Percentiles rank a stretch among this genome's conserved stretches.
These are phyloP conservation scores for Magnaporthiopsis incrustans DNA, from an alignment of 2,329 filamentous ascomycete species.

Conservation along the genomic window DNA sequence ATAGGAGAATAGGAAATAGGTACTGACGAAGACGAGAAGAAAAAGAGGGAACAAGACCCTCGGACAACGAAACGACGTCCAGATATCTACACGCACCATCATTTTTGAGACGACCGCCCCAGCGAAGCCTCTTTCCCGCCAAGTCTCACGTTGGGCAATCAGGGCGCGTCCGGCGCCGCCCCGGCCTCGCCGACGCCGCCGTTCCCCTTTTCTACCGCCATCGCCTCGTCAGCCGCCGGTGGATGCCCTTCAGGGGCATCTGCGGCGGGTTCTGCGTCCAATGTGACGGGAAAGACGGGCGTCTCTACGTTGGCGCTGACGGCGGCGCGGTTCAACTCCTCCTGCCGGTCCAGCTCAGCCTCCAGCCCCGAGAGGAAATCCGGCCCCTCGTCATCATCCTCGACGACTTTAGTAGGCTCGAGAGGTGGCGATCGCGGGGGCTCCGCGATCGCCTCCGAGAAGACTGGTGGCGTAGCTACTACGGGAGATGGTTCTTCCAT, in stretches of 20 bases:
- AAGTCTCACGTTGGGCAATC: not conserved
- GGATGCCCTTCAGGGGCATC: not conserved
- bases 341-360: slow-evolving; percentile 5
- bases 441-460: not conserved
- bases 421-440: slow-evolving; percentile 4
- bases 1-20: not conserved
- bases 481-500: not conserved
- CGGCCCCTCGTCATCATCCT: slow-evolving; percentile 4
- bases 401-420: not conserved
- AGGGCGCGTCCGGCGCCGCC: not conserved
- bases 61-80: not conserved
- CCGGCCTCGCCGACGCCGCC: not conserved
- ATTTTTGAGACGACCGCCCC: not conserved
- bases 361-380: slow-evolving; percentile 7
- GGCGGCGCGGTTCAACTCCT: slow-evolving; percentile 3
- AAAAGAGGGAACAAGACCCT: not conserved
- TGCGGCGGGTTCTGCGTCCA: not conserved
- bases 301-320: not conserved
- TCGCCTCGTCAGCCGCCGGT: not conserved
- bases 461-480: not conserved
- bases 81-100: not conserved
- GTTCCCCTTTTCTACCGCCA: not conserved
- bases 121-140: not conserved
- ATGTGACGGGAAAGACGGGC: not conserved
- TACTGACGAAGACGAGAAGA: not conserved